These are phyloP conservation scores for Penicillium desertorum DNA, from an alignment of 495 filamentous ascomycete species.

Conservation along the genomic window DNA sequence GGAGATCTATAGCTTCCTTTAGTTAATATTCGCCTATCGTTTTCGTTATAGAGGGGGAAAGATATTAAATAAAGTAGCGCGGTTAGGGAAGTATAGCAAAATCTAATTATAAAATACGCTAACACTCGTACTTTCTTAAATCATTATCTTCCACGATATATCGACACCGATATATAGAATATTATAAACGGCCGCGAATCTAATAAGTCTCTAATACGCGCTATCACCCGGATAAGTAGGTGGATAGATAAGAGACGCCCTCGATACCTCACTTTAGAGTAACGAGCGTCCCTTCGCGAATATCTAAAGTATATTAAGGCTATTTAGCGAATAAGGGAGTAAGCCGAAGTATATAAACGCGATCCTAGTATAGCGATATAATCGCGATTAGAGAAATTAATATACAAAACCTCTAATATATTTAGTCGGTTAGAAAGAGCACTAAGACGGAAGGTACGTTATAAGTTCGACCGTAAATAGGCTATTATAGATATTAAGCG, in stretches of 20 bases:
- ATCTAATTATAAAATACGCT: conserved; percentile 41
- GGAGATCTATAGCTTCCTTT: conserved; percentile 28
- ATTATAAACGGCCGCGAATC: conserved; percentile 32
- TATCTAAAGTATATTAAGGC: conserved; percentile 20
- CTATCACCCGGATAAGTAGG: conserved; percentile 35
- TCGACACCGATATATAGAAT: conserved; percentile 35
- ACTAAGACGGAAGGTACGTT: conserved; percentile 15
- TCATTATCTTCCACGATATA: conserved; percentile 20
- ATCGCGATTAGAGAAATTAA: conserved; percentile 13
- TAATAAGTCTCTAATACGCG: conserved; percentile 29
- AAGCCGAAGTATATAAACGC: conserved; percentile 9
- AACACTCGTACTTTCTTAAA: conserved; percentile 23
- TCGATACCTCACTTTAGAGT: conserved; percentile 28
- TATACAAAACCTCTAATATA: background rate
- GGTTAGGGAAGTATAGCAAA: conserved; percentile 40
- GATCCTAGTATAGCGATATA: conserved; percentile 11
- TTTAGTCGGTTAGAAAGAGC: background rate
- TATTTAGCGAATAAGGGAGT: conserved; percentile 2
- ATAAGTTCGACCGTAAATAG: conserved; percentile 26
- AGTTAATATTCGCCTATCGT: conserved; percentile 23
- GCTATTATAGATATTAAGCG: conserved; percentile 27
- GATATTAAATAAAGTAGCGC: conserved; percentile 23
- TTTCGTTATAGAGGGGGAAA: conserved; percentile 26
- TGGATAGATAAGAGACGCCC: conserved; percentile 38
- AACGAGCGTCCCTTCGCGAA: conserved; percentile 29